Base-by-base conservation (phyloP, 768 basidiomycete species). In the Nidula microcarpa region DNA sequence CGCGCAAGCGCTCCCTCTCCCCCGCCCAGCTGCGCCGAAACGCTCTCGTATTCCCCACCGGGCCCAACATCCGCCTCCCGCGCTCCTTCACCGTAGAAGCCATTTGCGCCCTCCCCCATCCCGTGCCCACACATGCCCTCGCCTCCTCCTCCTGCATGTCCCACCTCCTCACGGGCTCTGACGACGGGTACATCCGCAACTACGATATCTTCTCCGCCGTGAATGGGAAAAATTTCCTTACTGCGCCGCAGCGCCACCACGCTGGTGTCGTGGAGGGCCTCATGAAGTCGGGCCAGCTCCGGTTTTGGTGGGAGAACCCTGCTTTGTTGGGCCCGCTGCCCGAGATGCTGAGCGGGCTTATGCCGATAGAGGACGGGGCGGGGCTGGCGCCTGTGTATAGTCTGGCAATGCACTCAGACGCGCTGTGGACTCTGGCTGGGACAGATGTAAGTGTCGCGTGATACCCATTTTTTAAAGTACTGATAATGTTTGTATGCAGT, bases 301-400 rank as follows among this genome's bases (percentile, higher is more conserved):
- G 87, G 37, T 91, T 75, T 51, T 98, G 95, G 93, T 98, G 92
- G 93, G 91, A 89, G 69, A 94, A 94, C 64, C 81, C 82, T 9
- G 61, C 64, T 5, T 55, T 67, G 32, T 62, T 63, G 37, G 71
- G 68, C 47, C 53, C 59, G 10, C 57, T 62, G 39, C 5, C 34
- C 39, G 68, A 65, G 60, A 61, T 49, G 62, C 57, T 56, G 18
- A 53, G 57, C 53, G 63, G 65, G 43, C 53, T 57, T 23, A 54
- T 60, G 33, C 59, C 67, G 18, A 68, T 67, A 51, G 78, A 78
- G 23, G 82, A 83, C 17, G 85, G 86, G 37, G 59, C 73, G 17
- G 60, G 74, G 17, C 66, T 82, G 44, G 81, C 84, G 17, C 87
- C 96, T 8, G 92, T 97, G 14, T 93, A 94, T 68, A 95, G 93